These are phyloP conservation scores for Phyllostachys edulis DNA, from an alignment of 176 grass and related monocot species.

Conservation along the genomic window DNA sequence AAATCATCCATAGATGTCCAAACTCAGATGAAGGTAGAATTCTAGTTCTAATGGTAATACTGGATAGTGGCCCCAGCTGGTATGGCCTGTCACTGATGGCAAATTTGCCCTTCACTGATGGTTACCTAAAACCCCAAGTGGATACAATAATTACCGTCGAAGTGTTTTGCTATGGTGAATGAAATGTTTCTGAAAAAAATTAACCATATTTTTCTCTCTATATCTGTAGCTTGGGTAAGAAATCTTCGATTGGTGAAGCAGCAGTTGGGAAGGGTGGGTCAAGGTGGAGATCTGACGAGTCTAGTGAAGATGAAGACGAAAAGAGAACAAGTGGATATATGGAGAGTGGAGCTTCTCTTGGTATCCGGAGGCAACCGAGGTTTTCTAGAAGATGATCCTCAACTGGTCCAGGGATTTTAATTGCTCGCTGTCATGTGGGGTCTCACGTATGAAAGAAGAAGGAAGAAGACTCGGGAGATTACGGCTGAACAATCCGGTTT, in stretches of 20 bases:
- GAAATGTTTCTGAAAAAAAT: not conserved
- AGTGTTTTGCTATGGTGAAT: not conserved
- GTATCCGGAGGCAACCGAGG: conserved; percentile 43
- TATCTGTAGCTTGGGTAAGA: conserved; percentile 36
- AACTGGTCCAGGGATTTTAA: too few relatives aligned
- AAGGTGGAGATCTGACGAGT: conserved; percentile 81
- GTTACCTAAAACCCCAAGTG: not conserved
- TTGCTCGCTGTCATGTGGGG: too few relatives aligned
- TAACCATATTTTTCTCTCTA: not conserved
- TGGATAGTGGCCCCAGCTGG: not conserved
- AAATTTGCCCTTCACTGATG: not conserved
- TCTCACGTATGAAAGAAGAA: too few relatives aligned
- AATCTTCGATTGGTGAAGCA: conserved; percentile 23
- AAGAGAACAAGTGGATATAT: not conserved
- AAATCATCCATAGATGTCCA: not conserved
- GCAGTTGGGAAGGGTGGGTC: conserved; percentile 36
- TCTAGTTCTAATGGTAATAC: not conserved
- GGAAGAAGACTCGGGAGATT: too few relatives aligned
- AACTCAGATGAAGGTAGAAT: not conserved
- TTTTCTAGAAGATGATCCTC: conserved; percentile 40
- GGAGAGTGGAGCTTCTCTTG: conserved; percentile 35
- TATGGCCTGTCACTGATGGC: not conserved
- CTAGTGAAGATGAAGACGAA: conserved; percentile 70
- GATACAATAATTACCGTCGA: not conserved
- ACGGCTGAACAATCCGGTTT: too few relatives aligned